phyloP scores from a whole-genome alignment of 495 filamentous ascomycete genomes.

The Trichoderma orchidacearum region DNA sequence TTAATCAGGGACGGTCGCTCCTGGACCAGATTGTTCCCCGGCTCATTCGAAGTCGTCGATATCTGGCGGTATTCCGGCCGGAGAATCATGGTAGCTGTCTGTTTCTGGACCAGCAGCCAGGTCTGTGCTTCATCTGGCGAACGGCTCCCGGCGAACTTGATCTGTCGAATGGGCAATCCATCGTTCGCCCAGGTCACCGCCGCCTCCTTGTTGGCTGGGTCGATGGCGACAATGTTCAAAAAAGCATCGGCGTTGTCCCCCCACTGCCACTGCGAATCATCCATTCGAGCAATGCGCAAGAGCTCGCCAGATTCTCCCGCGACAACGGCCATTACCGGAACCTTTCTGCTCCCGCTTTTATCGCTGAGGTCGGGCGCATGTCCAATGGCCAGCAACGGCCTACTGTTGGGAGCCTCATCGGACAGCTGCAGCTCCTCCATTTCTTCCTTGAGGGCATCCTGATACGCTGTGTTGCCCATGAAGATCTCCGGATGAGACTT shows the following conservation, averaged over 20 bases:
- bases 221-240: neutral
- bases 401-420: neutral
- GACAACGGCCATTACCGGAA: neutral
- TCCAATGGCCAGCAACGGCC: neutral
- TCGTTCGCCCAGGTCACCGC: neutral
- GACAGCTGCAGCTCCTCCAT: neutral
- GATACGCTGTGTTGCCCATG: neutral
- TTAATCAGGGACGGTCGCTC: conserved; percentile 33
- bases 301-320: neutral
- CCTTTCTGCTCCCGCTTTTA: neutral
- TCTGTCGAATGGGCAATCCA: conserved; percentile 2
- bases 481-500: conserved; percentile 1
- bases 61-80: conserved; percentile 7
- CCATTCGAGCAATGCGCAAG: neutral
- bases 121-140: neutral
- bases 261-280: conserved; percentile 1
- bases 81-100: neutral
- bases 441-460: neutral
- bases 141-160: neutral
- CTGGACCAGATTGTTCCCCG: neutral
- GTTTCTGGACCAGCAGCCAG: conserved; percentile 2
- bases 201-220: neutral
- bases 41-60: neutral
- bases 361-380: neutral
- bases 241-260: neutral